These are phyloP conservation scores for Phytophthora sp. DNA, from an alignment of 352 stramenopile genomes.

Conservation along the genomic window DNA sequence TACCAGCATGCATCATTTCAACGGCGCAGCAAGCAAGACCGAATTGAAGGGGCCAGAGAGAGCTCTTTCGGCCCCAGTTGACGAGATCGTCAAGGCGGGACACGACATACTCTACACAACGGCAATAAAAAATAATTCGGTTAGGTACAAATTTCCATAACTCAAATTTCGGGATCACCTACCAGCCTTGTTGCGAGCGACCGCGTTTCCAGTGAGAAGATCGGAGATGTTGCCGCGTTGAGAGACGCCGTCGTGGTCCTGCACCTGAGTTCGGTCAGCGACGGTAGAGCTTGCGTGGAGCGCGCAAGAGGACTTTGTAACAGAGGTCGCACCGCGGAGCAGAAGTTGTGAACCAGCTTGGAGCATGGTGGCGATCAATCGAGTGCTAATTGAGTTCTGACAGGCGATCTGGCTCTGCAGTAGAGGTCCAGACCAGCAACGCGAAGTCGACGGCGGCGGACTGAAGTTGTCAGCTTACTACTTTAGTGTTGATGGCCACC, in stretches of 20 bases:
- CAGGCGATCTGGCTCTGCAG: too few relatives aligned
- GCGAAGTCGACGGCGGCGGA: too few relatives aligned
- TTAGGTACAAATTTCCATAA: too few relatives aligned
- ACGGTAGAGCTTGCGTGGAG: background rate
- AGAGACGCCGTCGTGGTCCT: too few relatives aligned
- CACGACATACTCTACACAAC: constrained; percentile 92
- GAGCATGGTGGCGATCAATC: too few relatives aligned
- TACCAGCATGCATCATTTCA: constrained; percentile 96
- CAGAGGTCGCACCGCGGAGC: background rate
- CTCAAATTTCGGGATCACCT: background rate
- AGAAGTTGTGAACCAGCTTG: background rate
- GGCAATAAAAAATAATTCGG: too few relatives aligned
- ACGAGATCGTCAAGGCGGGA: constrained; percentile 97
- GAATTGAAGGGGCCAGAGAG: constrained; percentile 98
- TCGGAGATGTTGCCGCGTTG: constrained; percentile 65
- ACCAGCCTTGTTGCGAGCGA: constrained; percentile 50
- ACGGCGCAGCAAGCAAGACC: constrained; percentile 98
- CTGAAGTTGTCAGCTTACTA: too few relatives aligned
- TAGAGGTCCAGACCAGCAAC: too few relatives aligned
- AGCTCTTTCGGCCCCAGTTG: constrained; percentile 95
- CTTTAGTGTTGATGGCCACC: too few relatives aligned
- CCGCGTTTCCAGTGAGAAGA: constrained; percentile 59
- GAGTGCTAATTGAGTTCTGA: too few relatives aligned
- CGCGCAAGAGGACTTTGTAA: background rate
- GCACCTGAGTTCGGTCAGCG: background rate